Evolutionary conservation across 345 rosid genomes (phyloP).

Genomic region (Eucalyptus pauciflora): DNA sequence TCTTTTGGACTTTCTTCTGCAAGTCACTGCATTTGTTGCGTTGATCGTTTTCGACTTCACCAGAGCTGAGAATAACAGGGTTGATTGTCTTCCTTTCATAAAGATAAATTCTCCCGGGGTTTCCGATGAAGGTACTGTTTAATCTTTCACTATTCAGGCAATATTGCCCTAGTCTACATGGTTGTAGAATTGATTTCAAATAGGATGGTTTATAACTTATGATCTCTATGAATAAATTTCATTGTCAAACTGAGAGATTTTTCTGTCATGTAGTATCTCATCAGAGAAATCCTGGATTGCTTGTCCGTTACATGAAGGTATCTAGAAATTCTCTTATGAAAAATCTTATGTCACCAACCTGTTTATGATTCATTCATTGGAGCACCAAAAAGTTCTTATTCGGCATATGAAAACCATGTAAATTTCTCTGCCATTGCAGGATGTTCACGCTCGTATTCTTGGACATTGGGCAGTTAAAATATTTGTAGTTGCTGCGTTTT

Average conservation of each 20-base stretch:
- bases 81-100: conserved; percentile 50
- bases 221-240: not conserved
- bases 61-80: conserved; percentile 41
- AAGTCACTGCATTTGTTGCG: conserved; percentile 58
- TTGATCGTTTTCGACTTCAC: conserved; percentile 37
- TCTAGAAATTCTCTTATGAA: not conserved
- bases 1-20: conserved; percentile 51
- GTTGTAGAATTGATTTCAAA: not conserved
- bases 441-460: conserved; percentile 39
- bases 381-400: not conserved
- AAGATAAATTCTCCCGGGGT: conserved; percentile 8
- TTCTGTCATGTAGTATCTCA: not conserved
- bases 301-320: conserved; percentile 52
- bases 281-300: conserved; percentile 26
- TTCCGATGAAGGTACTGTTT: conserved; percentile 23
- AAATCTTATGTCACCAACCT: not conserved
- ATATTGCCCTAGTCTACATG: not conserved
- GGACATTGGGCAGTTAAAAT: conserved; percentile 44
- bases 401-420: not conserved
- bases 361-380: not conserved
- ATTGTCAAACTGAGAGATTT: too few relatives aligned
- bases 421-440: conserved; percentile 4
- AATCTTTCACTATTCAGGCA: not conserved
- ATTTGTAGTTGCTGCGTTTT: conserved; percentile 28
- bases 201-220: not conserved